Conservation (phyloP, 805 yeast genomes). For the Suhomyces canberraensis region DNA sequence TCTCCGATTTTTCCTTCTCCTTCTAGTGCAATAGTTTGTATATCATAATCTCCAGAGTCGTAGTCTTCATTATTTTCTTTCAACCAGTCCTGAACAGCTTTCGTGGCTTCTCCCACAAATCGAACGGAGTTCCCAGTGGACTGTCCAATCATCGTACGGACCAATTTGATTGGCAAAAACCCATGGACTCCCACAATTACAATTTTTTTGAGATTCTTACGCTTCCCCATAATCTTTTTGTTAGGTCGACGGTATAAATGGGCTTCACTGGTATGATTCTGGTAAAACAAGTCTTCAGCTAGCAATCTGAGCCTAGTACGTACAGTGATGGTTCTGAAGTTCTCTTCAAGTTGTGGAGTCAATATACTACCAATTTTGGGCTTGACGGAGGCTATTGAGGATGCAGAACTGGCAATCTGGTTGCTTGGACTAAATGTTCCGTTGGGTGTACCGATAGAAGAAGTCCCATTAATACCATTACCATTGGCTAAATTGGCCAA, state of each 20-base stretch:
- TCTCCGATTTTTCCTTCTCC: conserved; percentile 36
- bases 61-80: conserved; percentile 7
- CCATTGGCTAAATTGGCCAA: not conserved
- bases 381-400: too few species aligned
- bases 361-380: too few species aligned
- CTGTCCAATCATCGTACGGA: conserved; percentile 33
- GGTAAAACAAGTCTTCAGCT: conserved; percentile 16
- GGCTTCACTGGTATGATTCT: conserved; percentile 14
- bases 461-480: not conserved
- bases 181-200: conserved; percentile 39
- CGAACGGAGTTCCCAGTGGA: conserved; percentile 33
- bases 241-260: conserved; percentile 23
- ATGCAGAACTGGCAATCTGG: too few species aligned
- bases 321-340: conserved; percentile 18
- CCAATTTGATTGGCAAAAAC: conserved; percentile 39
- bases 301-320: conserved; percentile 17
- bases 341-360: conserved; percentile 15
- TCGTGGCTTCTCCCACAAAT: conserved; percentile 27
- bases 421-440: not conserved
- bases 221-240: conserved; percentile 9
- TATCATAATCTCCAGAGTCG: conserved; percentile 15
- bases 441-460: not conserved
- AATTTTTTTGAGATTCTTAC: conserved; percentile 15
- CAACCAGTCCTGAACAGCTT: conserved; percentile 29
- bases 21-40: conserved; percentile 38